Evolutionary conservation across 352 stramenopile species (phyloP).

Genomic region (Globisporangium perplexum): DNA sequence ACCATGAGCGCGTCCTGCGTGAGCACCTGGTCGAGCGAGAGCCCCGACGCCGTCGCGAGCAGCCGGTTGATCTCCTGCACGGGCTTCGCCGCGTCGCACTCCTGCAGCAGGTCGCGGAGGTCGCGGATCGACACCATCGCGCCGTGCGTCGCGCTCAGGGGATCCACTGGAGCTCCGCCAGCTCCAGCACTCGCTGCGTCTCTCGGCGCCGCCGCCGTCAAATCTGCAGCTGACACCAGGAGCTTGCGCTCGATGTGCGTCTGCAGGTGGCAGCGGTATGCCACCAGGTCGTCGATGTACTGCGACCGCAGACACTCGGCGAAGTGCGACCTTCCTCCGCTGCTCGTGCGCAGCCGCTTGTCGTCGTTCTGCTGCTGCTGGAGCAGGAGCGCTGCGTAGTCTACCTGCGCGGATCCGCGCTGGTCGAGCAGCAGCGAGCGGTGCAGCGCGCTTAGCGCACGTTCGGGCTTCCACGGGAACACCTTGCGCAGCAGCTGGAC

Average conservation of each 20-base stretch:
- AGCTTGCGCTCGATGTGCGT: slow-evolving; percentile 22
- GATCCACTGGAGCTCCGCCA: not conserved
- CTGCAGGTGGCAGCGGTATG: slow-evolving; percentile 39
- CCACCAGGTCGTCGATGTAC: slow-evolving; percentile 58
- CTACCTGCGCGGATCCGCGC: slow-evolving; percentile 24
- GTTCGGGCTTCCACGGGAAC: slow-evolving; percentile 65
- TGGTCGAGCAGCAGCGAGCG: slow-evolving; percentile 39
- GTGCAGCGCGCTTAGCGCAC: slow-evolving; percentile 31
- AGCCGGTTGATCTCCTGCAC: slow-evolving; percentile 45
- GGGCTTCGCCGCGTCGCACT: slow-evolving; percentile 41
- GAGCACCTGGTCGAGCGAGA: slow-evolving; percentile 45
- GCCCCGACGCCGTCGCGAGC: slow-evolving; percentile 22
- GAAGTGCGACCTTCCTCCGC: slow-evolving; percentile 12
- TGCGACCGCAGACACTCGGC: slow-evolving; percentile 43
- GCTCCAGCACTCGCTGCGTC: not conserved
- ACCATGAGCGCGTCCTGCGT: slow-evolving; percentile 58
- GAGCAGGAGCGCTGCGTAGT: slow-evolving; percentile 42
- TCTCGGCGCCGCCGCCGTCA: no score
- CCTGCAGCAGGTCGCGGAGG: slow-evolving; percentile 36
- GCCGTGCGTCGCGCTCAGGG: not conserved
- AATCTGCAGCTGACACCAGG: not conserved
- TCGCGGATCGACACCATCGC: slow-evolving; percentile 43
- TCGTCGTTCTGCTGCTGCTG: slow-evolving; percentile 14
- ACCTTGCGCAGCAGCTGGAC: slow-evolving; percentile 34
- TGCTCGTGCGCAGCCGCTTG: not conserved